Evolutionary conservation across 1,284 basidiomycete species (phyloP), one percentile per base, ranked within the genome.

Genomic region (Cryptococcus depauperatus): DNA sequence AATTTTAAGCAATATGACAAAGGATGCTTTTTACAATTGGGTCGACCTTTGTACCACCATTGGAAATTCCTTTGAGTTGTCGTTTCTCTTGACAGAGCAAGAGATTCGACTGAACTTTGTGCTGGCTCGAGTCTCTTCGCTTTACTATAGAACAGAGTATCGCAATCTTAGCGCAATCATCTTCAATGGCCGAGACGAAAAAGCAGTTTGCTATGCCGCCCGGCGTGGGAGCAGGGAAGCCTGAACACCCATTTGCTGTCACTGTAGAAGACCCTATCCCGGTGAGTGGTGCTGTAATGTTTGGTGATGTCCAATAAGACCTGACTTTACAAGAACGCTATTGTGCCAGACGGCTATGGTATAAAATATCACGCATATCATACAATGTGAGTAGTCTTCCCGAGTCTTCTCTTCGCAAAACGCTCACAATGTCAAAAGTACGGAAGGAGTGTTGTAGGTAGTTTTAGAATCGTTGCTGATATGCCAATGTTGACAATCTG

Each of bases 311-410:
- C 33, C 5, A 18, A 3, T 19, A 6, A 14, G 16, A 38, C 9
- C 37, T 50, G 43, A 43, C 14, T 8, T 25, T 32, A n/a, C 10
- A 32, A 65, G 61, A 65, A 65, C 40, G 58, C 62, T 3, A 63
- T 65, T 37, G 58, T 65, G 6, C 62, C 62, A 19, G 62, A 65
- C 43, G 61, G 62, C 8, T 65, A 65, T 44, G 62, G 62, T 7
- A 63, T 65, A 46, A 65, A 65, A 40, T 65, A 65, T 50, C 62
- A 65, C 39, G 62, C 62, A 3, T 65, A 65, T 48, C 62, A 65
- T 40, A 65, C 62, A 3, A 65, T 65, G 59, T 59, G 33, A 54
- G 59, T 51, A 8, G 21, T 19, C 14, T 29, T 28, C 6, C 10
- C 16, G 18, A 7, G 5, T 21, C 29, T 41, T 30, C n/a, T 32